These are phyloP conservation scores for Mycena metata DNA, from an alignment of 768 basidiomycete species.

Conservation along the genomic window DNA sequence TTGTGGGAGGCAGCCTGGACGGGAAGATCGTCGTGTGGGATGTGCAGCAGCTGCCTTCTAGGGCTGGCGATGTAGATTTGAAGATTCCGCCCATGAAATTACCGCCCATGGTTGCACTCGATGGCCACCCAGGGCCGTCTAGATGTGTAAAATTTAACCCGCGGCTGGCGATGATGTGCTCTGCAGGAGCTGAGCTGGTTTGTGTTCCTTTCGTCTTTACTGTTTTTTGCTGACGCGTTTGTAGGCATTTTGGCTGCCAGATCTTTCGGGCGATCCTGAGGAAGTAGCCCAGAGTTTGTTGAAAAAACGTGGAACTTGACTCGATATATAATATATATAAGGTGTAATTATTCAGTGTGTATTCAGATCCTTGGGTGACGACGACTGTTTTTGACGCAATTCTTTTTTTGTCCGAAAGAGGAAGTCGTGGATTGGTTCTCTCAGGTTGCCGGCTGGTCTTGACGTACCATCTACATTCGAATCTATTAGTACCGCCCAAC, in stretches of 20 bases:
- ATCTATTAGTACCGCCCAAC: no score
- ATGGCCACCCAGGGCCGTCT: constrained; percentile 87
- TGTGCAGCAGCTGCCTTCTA: constrained; percentile 70
- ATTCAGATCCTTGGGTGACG: neutral
- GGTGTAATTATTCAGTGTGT: neutral
- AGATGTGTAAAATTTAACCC: constrained; percentile 94
- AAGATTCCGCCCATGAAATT: constrained; percentile 65
- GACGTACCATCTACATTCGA: no score
- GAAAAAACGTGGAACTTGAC: constrained; percentile 59
- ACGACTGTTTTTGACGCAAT: no score
- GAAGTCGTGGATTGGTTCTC: no score
- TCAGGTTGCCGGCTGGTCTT: no score
- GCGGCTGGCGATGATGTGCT: constrained; percentile 87
- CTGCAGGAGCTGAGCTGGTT: constrained; percentile 88
- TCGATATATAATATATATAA: neutral
- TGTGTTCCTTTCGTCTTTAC: constrained; percentile 40
- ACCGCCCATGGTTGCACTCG: constrained; percentile 61
- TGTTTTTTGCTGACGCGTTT: constrained; percentile 24
- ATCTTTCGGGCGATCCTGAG: constrained; percentile 75
- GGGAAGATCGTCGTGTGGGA: constrained; percentile 94
- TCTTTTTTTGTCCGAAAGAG: no score
- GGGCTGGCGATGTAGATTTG: constrained; percentile 66
- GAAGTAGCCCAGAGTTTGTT: constrained; percentile 79
- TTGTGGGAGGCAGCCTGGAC: constrained; percentile 87
- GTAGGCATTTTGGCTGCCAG: constrained; percentile 65